Percentiles rank a stretch among this genome's conserved stretches.
phyloP scores from a whole-genome alignment of 1,139 yeast species.

The Arxiozyma bovina region DNA sequence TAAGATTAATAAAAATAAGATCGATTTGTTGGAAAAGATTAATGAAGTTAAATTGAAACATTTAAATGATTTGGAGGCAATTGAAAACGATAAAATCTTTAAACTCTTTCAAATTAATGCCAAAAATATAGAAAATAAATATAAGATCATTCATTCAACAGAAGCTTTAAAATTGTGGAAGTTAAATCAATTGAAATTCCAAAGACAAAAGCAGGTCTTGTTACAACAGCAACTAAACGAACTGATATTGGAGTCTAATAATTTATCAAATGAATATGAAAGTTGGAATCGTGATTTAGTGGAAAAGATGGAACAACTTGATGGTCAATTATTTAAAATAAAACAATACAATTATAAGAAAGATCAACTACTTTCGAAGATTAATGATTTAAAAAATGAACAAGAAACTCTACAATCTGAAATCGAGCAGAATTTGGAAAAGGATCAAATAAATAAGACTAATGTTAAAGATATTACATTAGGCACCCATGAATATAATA shows the following conservation, averaged over 20 bases:
- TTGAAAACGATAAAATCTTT: constrained; percentile 20
- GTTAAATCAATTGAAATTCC: constrained; percentile 10
- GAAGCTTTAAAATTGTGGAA: constrained; percentile 22
- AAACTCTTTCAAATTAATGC: constrained; percentile 21
- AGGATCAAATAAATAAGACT: constrained; percentile 18
- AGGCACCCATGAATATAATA: constrained; percentile 22
- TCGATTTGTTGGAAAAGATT: constrained; percentile 15
- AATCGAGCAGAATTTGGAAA: constrained; percentile 13
- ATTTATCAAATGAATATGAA: constrained; percentile 16
- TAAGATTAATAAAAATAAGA: constrained; percentile 16
- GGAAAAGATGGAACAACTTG: constrained; percentile 22
- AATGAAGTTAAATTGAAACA: constrained; percentile 20
- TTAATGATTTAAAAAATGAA: constrained; percentile 15
- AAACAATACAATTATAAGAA: constrained; percentile 18
- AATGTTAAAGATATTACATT: constrained; percentile 19
- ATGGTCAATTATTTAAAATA: constrained; percentile 23
- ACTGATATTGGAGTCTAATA: constrained; percentile 16
- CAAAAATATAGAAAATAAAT: constrained; percentile 17
- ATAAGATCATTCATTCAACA: constrained; percentile 22
- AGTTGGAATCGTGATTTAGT: constrained; percentile 19
- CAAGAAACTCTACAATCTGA: constrained; percentile 18
- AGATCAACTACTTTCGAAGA: constrained; percentile 17
- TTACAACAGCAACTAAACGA: constrained; percentile 17
- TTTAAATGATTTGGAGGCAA: constrained; percentile 21
- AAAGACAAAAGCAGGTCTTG: constrained; percentile 19